phyloP scores from a whole-genome alignment of 371 early-diverging fungal species.

The Rhizopus arrhizus region DNA sequence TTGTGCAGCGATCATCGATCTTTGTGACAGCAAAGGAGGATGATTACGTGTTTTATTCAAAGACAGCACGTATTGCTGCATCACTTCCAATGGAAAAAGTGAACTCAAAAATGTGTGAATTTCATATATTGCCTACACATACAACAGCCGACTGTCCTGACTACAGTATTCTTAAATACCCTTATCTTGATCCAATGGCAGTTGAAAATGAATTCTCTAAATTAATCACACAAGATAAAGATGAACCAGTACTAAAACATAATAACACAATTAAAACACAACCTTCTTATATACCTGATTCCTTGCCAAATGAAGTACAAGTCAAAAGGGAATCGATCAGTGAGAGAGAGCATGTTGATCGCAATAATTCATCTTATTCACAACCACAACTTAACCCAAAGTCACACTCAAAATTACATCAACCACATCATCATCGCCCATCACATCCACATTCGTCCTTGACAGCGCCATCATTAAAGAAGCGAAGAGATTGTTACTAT shows the following conservation, averaged over 20 bases:
- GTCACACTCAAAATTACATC: too few species aligned
- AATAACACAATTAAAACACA: not conserved
- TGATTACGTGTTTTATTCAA: slow-evolving; percentile 18
- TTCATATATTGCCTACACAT: slow-evolving; percentile 16
- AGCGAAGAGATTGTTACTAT: too few species aligned
- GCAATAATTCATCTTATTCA: too few species aligned
- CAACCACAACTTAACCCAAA: too few species aligned
- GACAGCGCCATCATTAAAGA: too few species aligned
- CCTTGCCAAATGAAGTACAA: not conserved
- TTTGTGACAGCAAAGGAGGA: slow-evolving; percentile 11
- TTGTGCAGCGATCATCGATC: slow-evolving; percentile 14
- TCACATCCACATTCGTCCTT: too few species aligned
- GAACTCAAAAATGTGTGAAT: slow-evolving; percentile 10
- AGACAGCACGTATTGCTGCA: slow-evolving; percentile 12
- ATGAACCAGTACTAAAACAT: not conserved
- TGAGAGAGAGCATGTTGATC: too few species aligned
- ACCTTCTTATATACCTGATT: slow-evolving; percentile 1
- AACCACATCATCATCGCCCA: too few species aligned
- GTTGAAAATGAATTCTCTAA: not conserved
- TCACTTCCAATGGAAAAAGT: slow-evolving; percentile 11
- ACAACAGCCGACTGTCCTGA: slow-evolving; percentile 16
- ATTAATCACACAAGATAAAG: not conserved
- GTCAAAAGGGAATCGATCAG: too few species aligned
- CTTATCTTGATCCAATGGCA: slow-evolving; percentile 7
- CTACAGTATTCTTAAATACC: slow-evolving; percentile 10